Conservation (phyloP, 208 protist genomes). For the Trypanosoma brucei region DNA sequence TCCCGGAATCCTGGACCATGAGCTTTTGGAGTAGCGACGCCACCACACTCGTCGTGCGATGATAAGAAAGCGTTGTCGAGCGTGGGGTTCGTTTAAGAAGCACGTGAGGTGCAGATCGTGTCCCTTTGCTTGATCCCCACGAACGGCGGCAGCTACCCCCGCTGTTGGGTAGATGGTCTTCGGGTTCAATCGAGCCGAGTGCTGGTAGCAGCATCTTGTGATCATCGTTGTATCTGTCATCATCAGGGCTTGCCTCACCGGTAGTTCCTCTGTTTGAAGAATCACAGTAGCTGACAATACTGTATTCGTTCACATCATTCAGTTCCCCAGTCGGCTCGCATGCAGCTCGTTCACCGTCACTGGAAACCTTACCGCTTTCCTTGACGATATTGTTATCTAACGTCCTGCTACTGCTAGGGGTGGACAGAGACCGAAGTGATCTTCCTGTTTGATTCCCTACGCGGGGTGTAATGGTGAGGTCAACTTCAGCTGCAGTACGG, state of each 20-base stretch:
- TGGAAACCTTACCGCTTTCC: not conserved
- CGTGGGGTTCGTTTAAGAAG: constrained; percentile 14
- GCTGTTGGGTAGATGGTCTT: not conserved
- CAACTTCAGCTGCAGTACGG: not conserved
- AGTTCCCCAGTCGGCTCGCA: not conserved
- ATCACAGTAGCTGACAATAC: not conserved
- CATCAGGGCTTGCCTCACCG: not conserved
- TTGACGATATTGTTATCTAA: not conserved
- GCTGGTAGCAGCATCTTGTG: not conserved
- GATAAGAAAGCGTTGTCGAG: constrained; percentile 7
- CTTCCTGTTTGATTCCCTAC: not conserved
- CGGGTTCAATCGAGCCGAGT: not conserved
- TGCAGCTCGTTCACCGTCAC: not conserved
- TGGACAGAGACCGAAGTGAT: not conserved
- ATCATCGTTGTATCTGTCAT: not conserved
- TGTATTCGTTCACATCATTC: not conserved
- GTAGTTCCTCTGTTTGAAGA: not conserved
- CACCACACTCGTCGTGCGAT: not conserved
- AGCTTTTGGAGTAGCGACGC: constrained; percentile 1
- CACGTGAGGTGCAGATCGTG: constrained; percentile 5
- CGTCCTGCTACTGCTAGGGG: not conserved
- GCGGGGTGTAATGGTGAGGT: not conserved
- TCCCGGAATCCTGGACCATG: not conserved
- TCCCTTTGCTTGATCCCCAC: constrained; percentile 1
- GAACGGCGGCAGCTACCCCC: not conserved